phyloP scores from a whole-genome alignment of 2,329 filamentous ascomycete species.

The Ploettnerulaceae sp. region DNA sequence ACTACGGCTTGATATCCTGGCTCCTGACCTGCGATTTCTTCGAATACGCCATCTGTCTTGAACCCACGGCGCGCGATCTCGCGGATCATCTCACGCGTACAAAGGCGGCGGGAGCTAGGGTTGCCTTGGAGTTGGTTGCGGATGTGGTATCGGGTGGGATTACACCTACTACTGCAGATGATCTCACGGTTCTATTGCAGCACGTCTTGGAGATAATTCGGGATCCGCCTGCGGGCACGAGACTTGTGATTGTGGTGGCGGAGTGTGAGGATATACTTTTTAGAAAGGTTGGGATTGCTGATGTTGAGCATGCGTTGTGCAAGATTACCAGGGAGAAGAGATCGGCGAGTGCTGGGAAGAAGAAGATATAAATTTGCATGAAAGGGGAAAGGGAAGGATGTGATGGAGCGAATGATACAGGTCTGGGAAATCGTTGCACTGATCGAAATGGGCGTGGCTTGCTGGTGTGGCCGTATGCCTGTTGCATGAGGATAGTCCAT shows the following conservation, averaged over 20 bases:
- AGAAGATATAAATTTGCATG: no score
- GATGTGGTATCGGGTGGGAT: not conserved
- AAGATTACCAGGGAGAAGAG: conserved; percentile 10
- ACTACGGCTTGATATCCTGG: conserved; percentile 10
- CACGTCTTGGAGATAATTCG: conserved; percentile 4
- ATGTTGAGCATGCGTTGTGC: conserved; percentile 16
- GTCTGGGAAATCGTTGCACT: no score
- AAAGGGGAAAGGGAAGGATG: no score
- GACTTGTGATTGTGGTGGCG: conserved; percentile 25
- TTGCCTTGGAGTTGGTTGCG: not conserved
- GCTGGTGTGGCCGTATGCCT: no score
- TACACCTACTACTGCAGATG: not conserved
- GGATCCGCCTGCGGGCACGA: not conserved
- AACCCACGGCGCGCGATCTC: conserved; percentile 5
- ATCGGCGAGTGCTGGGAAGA: not conserved
- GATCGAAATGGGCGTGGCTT: no score
- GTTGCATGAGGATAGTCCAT: no score
- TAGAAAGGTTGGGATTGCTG: conserved; percentile 5
- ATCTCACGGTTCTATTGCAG: not conserved
- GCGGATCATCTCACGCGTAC: conserved; percentile 7
- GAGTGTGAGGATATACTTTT: conserved; percentile 8
- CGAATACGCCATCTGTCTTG: conserved; percentile 9
- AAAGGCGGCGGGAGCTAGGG: conserved; percentile 4
- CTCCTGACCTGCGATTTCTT: conserved; percentile 11
- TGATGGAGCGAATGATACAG: no score